Evolutionary conservation across 352 stramenopile genomes (phyloP).

Genomic region (Phytophthora podocarpi): DNA sequence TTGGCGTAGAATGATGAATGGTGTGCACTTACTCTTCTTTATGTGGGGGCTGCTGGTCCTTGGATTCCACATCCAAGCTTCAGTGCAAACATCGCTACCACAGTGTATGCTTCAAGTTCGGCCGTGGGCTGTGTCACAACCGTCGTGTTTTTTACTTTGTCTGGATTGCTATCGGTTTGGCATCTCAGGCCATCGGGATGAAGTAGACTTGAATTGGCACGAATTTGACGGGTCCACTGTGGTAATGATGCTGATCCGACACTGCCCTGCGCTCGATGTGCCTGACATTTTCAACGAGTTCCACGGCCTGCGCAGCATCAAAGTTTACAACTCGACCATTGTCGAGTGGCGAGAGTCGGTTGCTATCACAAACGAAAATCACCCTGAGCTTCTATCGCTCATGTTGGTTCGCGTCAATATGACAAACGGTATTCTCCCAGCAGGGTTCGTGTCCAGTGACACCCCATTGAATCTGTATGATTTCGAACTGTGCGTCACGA

Average conservation of each 20-base stretch:
- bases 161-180: slow-evolving; percentile 30
- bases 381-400: slow-evolving; percentile 33
- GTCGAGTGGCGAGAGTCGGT: slow-evolving; percentile 26
- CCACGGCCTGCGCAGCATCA: slow-evolving; percentile 29
- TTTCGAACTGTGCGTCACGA: slow-evolving; percentile 42
- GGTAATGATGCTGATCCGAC: slow-evolving; percentile 32
- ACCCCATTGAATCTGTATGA: slow-evolving; percentile 35
- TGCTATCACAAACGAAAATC: slow-evolving; percentile 24
- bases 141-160: slow-evolving; percentile 34
- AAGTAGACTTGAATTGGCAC: slow-evolving; percentile 20
- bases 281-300: slow-evolving; percentile 26
- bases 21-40: slow-evolving; percentile 11
- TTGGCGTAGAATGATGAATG: background rate
- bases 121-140: slow-evolving; percentile 31
- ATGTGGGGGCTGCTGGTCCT: slow-evolving; percentile 22
- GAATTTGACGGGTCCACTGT: slow-evolving; percentile 29
- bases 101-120: slow-evolving; percentile 29
- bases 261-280: slow-evolving; percentile 36
- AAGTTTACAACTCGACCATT: slow-evolving; percentile 48
- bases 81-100: background rate
- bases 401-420: slow-evolving; percentile 46
- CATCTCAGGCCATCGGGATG: slow-evolving; percentile 11
- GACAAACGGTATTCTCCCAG: slow-evolving; percentile 30
- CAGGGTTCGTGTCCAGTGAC: slow-evolving; percentile 32
- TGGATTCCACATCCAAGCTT: slow-evolving; percentile 14